A percentile compares a stretch with the other conserved stretches of the same genome.
Evolutionary conservation across 202 grass and related monocot genomes (phyloP).

Genomic region (Cymbopogon flexuosus): DNA sequence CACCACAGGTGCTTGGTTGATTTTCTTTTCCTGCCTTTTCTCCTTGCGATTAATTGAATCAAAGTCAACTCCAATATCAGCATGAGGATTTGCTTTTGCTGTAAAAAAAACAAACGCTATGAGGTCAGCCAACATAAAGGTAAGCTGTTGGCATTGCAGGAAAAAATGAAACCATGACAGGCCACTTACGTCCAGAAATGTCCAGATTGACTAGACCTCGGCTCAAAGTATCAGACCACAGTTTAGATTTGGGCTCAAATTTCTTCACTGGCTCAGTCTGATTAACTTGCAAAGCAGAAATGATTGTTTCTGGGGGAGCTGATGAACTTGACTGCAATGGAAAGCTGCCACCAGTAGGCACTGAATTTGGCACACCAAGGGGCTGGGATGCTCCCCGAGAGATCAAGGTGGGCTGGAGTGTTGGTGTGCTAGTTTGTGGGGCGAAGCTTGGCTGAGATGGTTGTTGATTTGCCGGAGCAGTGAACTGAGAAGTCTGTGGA

Average conservation of each 20-base stretch:
- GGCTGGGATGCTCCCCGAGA: conserved; percentile 45
- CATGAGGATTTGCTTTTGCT: conserved; percentile 90
- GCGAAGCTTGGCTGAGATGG: conserved; percentile 38
- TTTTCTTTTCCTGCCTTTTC: conserved; percentile 81
- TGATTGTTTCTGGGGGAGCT: conserved; percentile 51
- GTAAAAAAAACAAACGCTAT: conserved; percentile 28
- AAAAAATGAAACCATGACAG: conserved; percentile 22
- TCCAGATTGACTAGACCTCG: conserved; percentile 88
- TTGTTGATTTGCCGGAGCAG: conserved; percentile 39
- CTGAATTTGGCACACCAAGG: conserved; percentile 39
- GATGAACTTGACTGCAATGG: conserved; percentile 43
- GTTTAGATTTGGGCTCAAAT: conserved; percentile 78
- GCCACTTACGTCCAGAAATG: conserved; percentile 91
- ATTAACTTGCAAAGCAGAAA: conserved; percentile 50
- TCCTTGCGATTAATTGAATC: conserved; percentile 97
- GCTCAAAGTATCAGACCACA: conserved; percentile 93
- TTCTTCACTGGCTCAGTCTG: conserved; percentile 61
- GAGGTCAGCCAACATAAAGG: conserved; percentile 3
- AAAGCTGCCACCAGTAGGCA: conserved; percentile 39
- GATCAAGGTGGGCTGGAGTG: conserved; percentile 26
- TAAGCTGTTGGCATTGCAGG: conserved; percentile 13
- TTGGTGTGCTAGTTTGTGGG: conserved; percentile 30
- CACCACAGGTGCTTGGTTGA: conserved; percentile 47
- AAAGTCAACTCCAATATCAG: conserved; percentile 93
- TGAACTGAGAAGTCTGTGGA: conserved; percentile 31